A percentile compares a stretch with the other conserved stretches of the same genome.
Conservation (phyloP, 768 basidiomycete species). For the Clitopilus passeckerianus region DNA sequence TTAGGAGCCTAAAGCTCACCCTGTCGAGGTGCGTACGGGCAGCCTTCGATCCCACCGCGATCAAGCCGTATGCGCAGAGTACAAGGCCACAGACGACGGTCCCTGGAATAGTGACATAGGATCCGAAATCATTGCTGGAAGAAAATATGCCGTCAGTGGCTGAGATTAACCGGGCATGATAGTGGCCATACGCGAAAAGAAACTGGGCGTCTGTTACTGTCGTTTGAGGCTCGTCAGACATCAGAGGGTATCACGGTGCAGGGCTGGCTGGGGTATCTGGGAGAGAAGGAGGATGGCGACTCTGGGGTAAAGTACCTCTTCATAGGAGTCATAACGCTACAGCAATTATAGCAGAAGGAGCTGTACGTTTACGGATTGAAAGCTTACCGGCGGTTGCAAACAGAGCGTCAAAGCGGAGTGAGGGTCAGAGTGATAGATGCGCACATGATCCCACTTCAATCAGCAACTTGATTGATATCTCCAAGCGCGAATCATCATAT, state of each 20-base stretch:
- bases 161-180: not conserved
- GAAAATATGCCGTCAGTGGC: not conserved
- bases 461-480: not conserved
- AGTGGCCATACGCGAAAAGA: not conserved
- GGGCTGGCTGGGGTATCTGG: not conserved
- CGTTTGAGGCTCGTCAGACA: not conserved
- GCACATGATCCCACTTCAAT: not conserved
- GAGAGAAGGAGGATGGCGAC: not conserved
- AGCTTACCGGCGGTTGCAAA: not conserved
- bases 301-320: not conserved
- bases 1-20: constrained; percentile 2
- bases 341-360: too few species aligned
- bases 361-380: not conserved
- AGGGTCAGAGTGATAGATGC: not conserved
- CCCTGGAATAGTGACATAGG: not conserved
- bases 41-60: not conserved
- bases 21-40: constrained; percentile 1
- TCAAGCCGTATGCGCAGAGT: not conserved
- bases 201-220: not conserved
- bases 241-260: not conserved
- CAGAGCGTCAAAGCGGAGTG: not conserved
- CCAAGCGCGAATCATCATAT: not conserved
- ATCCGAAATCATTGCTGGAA: not conserved
- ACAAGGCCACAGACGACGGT: constrained; percentile 2
- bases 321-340: not conserved